These are phyloP conservation scores for Cymbopogon citratus DNA, from an alignment of 176 grass and related monocot species.

Conservation along the genomic window DNA sequence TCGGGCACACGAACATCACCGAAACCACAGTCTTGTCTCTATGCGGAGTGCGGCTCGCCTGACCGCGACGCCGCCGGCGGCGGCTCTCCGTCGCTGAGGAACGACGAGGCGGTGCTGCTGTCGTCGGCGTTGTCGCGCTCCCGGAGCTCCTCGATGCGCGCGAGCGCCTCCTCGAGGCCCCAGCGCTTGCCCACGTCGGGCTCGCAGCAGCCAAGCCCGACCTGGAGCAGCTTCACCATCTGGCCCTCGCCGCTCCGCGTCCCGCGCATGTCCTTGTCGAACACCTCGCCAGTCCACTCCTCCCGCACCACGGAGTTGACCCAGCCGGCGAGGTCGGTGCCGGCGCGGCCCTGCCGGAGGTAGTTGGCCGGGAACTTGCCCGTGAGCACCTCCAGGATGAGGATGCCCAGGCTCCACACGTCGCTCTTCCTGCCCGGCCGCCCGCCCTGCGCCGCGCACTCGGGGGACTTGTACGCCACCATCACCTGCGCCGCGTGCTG, in stretches of 20 bases:
- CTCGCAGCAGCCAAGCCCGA: slow-evolving; percentile 85
- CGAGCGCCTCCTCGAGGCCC: slow-evolving; percentile 48
- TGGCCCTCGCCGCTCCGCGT: slow-evolving; percentile 52
- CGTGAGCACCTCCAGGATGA: slow-evolving; percentile 73
- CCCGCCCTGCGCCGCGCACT: slow-evolving; percentile 42
- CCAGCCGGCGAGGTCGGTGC: slow-evolving; percentile 64
- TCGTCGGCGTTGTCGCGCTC: slow-evolving; percentile 39
- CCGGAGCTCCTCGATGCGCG: slow-evolving; percentile 61
- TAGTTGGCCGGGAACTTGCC: slow-evolving; percentile 77
- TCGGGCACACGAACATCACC: neutral
- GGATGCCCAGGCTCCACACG: slow-evolving; percentile 90
- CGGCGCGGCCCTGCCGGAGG: slow-evolving; percentile 40
- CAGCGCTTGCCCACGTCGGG: slow-evolving; percentile 40
- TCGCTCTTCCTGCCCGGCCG: slow-evolving; percentile 65
- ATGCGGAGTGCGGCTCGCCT: slow-evolving; percentile 23
- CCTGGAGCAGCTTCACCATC: slow-evolving; percentile 84
- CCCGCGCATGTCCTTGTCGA: slow-evolving; percentile 55
- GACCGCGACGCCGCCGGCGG: neutral
- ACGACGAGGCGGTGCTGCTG: slow-evolving; percentile 32
- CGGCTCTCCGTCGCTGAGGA: slow-evolving; percentile 21
- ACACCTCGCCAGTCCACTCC: slow-evolving; percentile 75
- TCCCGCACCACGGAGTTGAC: slow-evolving; percentile 76
- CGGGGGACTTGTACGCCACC: slow-evolving; percentile 90
- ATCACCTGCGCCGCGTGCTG: slow-evolving; percentile 57
- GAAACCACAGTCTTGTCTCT: neutral